Percentiles rank a stretch among this genome's conserved stretches.
phyloP scores from a whole-genome alignment of 169 alveolate genomes.

The Besnoitia besnoiti region DNA sequence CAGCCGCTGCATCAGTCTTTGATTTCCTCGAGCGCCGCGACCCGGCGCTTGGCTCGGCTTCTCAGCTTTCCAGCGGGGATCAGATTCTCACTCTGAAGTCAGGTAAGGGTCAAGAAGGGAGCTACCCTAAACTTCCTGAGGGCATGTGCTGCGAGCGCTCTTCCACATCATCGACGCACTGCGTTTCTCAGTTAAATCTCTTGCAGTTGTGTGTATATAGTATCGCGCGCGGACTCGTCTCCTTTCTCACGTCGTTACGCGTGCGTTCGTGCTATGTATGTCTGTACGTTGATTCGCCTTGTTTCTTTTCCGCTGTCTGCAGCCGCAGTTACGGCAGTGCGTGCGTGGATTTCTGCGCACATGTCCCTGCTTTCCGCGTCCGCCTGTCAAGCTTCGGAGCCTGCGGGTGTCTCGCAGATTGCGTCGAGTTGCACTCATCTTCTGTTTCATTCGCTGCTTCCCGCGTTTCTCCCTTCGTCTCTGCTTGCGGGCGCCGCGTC shows the following conservation, averaged over 20 bases:
- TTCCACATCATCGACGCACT: too few species aligned
- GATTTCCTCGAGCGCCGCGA: background rate
- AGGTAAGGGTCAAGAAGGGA: background rate
- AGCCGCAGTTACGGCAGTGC: background rate
- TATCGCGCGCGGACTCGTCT: too few species aligned
- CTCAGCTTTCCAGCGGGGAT: background rate
- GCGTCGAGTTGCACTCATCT: background rate
- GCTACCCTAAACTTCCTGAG: background rate
- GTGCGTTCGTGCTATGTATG: background rate
- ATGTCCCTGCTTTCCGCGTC: background rate
- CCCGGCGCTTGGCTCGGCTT: background rate
- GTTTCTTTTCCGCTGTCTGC: background rate
- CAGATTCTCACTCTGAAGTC: background rate
- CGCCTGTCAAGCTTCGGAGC: background rate
- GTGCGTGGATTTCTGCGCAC: constrained; percentile 23
- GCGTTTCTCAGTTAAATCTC: too few species aligned
- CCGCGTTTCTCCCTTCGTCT: background rate
- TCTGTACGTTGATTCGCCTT: background rate
- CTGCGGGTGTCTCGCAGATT: background rate
- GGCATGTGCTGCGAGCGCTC: background rate
- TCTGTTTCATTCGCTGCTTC: background rate
- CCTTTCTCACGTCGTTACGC: too few species aligned
- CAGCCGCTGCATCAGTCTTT: constrained; percentile 29
- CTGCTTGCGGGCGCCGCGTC: background rate
- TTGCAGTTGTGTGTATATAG: too few species aligned